Percentiles rank a stretch among this genome's conserved stretches.
Evolutionary conservation across 2,329 filamentous ascomycete species (phyloP).

Genomic region (Tricladium varicosporioides): DNA sequence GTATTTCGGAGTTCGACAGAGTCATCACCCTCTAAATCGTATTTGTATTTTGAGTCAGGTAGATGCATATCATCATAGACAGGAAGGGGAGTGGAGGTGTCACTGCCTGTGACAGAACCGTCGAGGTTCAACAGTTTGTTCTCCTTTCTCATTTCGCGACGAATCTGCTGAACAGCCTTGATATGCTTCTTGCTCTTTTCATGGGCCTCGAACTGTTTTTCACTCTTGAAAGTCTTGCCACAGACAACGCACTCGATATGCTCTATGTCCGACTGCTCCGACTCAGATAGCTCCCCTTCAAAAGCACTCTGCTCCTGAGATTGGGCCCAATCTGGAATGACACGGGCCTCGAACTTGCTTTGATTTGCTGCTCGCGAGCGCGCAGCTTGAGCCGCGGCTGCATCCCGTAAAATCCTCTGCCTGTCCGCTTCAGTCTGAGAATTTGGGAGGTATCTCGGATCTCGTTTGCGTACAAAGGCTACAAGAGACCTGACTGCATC

Average conservation of each 20-base stretch:
- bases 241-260: conserved; percentile 76
- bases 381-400: conserved; percentile 80
- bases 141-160: conserved; percentile 79
- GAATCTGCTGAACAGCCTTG: conserved; percentile 79
- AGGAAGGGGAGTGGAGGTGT: conserved; percentile 15
- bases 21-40: not conserved
- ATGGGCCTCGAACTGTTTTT: conserved; percentile 86
- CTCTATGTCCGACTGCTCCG: conserved; percentile 53
- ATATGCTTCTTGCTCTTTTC: conserved; percentile 96
- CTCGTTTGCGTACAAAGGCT: conserved; percentile 84
- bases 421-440: conserved; percentile 76
- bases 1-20: not conserved
- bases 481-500: conserved; percentile 86
- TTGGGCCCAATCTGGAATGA: conserved; percentile 76
- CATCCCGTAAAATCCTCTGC: conserved; percentile 73
- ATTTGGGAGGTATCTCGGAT: conserved; percentile 79
- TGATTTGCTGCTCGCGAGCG: conserved; percentile 78
- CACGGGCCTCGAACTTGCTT: conserved; percentile 63
- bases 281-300: conserved; percentile 52
- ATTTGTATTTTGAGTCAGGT: conserved; percentile 3
- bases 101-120: conserved; percentile 11
- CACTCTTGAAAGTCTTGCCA: conserved; percentile 80
- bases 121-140: conserved; percentile 59
- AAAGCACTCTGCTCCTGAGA: conserved; percentile 52
- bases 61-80: conserved; percentile 23